A percentile compares a stretch with the other conserved stretches of the same genome.
Evolutionary conservation across 257 asterid genomes (phyloP).

Genomic region (Paraleonurus japonicus): DNA sequence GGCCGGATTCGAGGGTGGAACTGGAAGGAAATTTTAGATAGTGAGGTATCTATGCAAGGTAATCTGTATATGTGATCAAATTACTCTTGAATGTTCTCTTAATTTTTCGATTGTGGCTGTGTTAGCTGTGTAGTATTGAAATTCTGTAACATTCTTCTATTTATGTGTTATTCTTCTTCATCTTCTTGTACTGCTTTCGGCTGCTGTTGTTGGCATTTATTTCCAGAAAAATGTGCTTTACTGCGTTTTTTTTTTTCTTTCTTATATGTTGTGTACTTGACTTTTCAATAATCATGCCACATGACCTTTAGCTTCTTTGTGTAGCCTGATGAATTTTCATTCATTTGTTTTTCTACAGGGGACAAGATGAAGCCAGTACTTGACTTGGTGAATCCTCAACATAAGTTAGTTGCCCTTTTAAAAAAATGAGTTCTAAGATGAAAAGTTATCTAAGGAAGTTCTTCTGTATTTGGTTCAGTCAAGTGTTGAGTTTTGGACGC

Average conservation of each 20-base stretch:
- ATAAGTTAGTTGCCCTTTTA: constrained; percentile 65
- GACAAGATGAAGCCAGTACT: constrained; percentile 59
- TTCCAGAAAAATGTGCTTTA: background rate
- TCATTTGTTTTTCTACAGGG: constrained; percentile 54
- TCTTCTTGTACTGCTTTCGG: constrained; percentile 2
- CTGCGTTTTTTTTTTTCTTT: background rate
- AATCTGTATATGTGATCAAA: constrained; percentile 23
- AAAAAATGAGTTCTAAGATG: constrained; percentile 20
- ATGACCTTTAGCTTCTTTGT: constrained; percentile 9
- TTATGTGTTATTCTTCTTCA: background rate
- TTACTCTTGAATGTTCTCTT: background rate
- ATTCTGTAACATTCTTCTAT: background rate
- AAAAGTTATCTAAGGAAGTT: constrained; percentile 15
- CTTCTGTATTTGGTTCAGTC: constrained; percentile 12
- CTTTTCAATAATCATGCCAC: background rate
- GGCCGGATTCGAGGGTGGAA: constrained; percentile 95
- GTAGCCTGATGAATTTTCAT: constrained; percentile 7
- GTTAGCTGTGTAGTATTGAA: background rate
- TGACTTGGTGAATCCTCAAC: constrained; percentile 95
- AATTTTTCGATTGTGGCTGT: background rate
- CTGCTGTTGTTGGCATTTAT: background rate
- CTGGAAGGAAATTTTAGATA: constrained; percentile 56
- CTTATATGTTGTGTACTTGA: constrained; percentile 15
- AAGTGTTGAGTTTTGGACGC: background rate
- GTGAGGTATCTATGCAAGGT: constrained; percentile 50